phyloP scores from a whole-genome alignment of 768 basidiomycete species.

The Suillus americanus region DNA sequence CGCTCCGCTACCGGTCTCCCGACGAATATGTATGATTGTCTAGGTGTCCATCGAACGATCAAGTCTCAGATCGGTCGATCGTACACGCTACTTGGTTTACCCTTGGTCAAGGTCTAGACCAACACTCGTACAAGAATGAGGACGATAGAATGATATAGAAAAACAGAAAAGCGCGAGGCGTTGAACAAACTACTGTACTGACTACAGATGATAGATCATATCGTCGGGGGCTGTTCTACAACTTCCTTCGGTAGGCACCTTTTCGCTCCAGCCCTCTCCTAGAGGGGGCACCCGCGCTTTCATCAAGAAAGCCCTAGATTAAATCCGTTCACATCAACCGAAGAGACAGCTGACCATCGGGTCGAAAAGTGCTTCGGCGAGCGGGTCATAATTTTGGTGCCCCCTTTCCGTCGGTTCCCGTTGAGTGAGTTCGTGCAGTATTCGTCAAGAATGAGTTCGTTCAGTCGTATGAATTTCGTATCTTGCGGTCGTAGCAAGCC shows the following conservation, averaged over 20 bases:
- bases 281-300: conserved; percentile 30
- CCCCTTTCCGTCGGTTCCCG: conserved; percentile 26
- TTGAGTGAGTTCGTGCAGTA: conserved; percentile 29
- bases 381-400: conserved; percentile 22
- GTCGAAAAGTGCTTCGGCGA: conserved; percentile 11
- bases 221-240: conserved; percentile 29
- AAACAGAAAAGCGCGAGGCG: conserved; percentile 20
- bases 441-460: conserved; percentile 38
- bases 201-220: conserved; percentile 24
- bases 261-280: conserved; percentile 33
- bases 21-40: neutral
- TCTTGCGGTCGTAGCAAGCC: conserved; percentile 33
- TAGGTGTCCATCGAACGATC: neutral
- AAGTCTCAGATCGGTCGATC: neutral
- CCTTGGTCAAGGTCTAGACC: neutral
- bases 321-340: conserved; percentile 13
- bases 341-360: conserved; percentile 13
- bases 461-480: conserved; percentile 30
- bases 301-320: conserved; percentile 22
- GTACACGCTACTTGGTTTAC: neutral
- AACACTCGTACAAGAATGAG: conserved; percentile 12
- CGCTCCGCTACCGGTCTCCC: conserved; percentile 1
- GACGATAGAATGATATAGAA: conserved; percentile 22
- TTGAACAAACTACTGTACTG: conserved; percentile 19
- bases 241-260: conserved; percentile 20